phyloP scores from a whole-genome alignment of 169 alveolate genomes.

The Plasmodium adleri region DNA sequence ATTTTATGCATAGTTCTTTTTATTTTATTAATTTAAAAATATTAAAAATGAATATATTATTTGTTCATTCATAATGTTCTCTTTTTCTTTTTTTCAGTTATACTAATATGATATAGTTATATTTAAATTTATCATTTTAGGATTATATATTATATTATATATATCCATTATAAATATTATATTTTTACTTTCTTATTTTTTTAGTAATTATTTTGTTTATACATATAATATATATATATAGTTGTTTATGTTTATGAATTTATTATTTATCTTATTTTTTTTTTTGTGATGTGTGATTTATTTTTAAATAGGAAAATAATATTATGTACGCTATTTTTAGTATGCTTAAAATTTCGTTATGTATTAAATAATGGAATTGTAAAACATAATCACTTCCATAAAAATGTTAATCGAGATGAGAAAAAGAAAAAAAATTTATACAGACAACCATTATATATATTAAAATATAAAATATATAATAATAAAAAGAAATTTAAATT shows the following conservation, averaged over 20 bases:
- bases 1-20: no score
- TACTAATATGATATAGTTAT: no score
- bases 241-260: not conserved
- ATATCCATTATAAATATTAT: no score
- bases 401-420: not conserved
- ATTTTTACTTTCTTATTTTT: no score
- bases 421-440: conserved; percentile 1
- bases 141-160: no score
- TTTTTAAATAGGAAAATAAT: conserved; percentile 3
- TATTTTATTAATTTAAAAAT: no score
- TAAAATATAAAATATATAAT: conserved; percentile 17
- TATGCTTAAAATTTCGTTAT: not conserved
- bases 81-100: no score
- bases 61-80: no score
- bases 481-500: conserved; percentile 25
- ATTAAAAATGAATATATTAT: no score
- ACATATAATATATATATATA: not conserved
- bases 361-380: conserved; percentile 7
- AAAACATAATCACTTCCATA: not conserved
- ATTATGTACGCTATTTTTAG: not conserved
- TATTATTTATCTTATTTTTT: no score
- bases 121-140: no score
- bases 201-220: not conserved
- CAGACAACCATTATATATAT: conserved; percentile 12
- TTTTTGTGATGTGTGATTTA: no score